phyloP scores from a whole-genome alignment of 352 stramenopile species.

The Pythium biforme region DNA sequence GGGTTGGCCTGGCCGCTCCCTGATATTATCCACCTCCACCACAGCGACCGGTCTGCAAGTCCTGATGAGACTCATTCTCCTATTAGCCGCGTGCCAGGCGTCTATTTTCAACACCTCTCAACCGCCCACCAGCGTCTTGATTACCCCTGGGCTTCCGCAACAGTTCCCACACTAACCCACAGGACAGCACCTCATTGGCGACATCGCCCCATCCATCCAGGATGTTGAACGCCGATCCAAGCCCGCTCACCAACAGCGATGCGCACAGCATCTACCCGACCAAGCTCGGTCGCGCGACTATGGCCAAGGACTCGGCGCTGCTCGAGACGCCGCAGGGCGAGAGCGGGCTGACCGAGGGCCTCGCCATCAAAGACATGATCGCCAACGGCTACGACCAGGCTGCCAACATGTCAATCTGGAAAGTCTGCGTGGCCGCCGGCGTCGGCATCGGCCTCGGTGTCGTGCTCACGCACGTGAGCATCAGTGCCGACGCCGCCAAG shows the following conservation, averaged over 20 bases:
- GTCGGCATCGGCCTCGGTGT: constrained; percentile 46
- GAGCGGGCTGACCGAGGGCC: constrained; percentile 22
- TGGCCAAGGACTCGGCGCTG: constrained; percentile 7
- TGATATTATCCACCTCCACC: no score
- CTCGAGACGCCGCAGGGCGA: constrained; percentile 16
- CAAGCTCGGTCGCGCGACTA: background rate
- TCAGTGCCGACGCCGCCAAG: constrained; percentile 32
- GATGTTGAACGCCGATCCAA: constrained; percentile 1
- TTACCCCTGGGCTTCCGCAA: no score
- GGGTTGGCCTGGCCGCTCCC: no score
- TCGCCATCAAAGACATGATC: constrained; percentile 52
- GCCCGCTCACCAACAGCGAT: constrained; percentile 13
- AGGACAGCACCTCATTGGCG: no score
- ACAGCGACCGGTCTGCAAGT: background rate
- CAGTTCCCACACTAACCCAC: no score
- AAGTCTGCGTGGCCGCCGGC: constrained; percentile 40
- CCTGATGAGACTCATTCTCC: background rate
- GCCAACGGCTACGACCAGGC: constrained; percentile 43
- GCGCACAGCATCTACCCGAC: constrained; percentile 6
- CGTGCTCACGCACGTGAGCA: constrained; percentile 40
- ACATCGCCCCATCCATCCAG: background rate
- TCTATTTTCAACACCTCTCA: background rate
- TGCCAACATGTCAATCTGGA: constrained; percentile 43
- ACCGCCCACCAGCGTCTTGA: background rate
- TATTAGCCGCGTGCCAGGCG: background rate